phyloP scores from a whole-genome alignment of 169 alveolate species.

The Cryptosporidium muris region DNA sequence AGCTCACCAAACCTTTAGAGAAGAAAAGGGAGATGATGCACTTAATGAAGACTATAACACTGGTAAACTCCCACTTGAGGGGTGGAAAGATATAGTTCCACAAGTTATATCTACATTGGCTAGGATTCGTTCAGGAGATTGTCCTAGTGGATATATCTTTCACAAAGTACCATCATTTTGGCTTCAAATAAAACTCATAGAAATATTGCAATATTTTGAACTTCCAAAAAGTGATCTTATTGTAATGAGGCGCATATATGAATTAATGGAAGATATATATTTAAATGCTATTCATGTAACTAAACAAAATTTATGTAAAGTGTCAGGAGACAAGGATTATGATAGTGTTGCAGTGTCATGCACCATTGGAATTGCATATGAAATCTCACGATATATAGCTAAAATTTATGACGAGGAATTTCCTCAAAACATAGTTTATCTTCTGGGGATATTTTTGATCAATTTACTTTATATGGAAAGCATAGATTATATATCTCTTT shows the following conservation, averaged over 20 bases:
- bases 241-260: conserved; percentile 14
- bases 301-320: neutral
- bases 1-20: neutral
- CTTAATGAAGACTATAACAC: neutral
- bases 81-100: conserved; percentile 34
- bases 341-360: conserved; percentile 46
- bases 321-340: neutral
- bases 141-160: conserved; percentile 21
- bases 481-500: conserved; percentile 39
- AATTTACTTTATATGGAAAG: conserved; percentile 54
- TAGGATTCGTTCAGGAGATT: conserved; percentile 3
- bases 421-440: conserved; percentile 9
- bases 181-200: conserved; percentile 57
- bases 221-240: conserved; percentile 1
- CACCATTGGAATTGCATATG: conserved; percentile 39
- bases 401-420: conserved; percentile 1
- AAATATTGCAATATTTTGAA: conserved; percentile 7
- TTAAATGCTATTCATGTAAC: conserved; percentile 22
- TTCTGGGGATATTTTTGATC: conserved; percentile 30
- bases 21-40: neutral
- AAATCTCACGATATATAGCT: conserved; percentile 19
- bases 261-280: conserved; percentile 37
- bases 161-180: conserved; percentile 60
- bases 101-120: conserved; percentile 1
- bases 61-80: neutral